Base-by-base conservation (phyloP, 2,329 filamentous ascomycete genomes). In the Fusarium xylarioides region DNA sequence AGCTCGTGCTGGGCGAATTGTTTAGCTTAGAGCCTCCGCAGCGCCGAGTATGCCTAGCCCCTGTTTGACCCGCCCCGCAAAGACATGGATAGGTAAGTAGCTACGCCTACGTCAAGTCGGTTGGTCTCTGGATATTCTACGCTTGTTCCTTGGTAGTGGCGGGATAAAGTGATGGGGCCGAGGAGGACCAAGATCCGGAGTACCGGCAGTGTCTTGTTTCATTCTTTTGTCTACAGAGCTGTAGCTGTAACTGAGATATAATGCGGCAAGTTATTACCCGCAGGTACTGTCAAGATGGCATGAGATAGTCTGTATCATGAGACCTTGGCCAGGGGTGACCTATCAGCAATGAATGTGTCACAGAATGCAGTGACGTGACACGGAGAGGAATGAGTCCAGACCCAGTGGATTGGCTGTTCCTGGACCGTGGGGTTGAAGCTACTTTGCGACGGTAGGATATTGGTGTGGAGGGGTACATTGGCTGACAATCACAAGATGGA, bases 391-490 rank as follows among this genome's bases (percentile, higher is more conserved):
- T 50, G 62, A 56, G 46, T 49, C 57, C 28, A 32, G 52, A 50
- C 52, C 26, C 47, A 65, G 61, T 61, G 59, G 59, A 47, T 58
- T 67, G 60, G 69, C 42, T 43, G 37, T 28, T 26, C 40, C 55
- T 70, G 65, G 52, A 50, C 52, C 44, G 60, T 58, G 54, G 50
- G 61, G 47, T 53, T 50, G 40, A 54, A 43, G 67, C 66, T 55
- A 43, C 43, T 57, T 50, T 68, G 49, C 38, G 54, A 55, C 32
- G 34, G 23, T 12, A 15, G 15, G 26, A 30, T n/a, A 23, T 52
- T 57, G 57, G 66, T 71, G 71, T 74, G 71, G 71, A 71, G 71
- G 70, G 71, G 70, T 30, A 69, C 42, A 50, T 50, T 34, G n/a
- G 28, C 32, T 18, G 30, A 8, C 40, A 49, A 57, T 52, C 46